Conservation (phyloP, 257 asterid species). For the Ophiorrhiza pumila region DNA sequence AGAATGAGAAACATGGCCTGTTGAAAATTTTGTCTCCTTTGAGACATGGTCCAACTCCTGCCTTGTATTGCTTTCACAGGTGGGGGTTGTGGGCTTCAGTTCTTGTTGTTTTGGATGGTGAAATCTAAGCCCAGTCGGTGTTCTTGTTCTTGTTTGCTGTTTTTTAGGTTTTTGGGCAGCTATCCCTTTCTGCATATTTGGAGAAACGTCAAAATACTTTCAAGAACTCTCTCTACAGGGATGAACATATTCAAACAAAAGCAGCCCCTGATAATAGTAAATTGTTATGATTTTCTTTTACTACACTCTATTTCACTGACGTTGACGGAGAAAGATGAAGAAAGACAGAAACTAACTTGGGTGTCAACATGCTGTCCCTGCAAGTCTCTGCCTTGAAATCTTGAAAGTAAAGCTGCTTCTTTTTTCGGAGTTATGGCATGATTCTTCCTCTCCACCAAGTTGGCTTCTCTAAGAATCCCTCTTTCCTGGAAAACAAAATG, state of each 20-base stretch:
- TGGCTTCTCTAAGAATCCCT: slow-evolving; percentile 79
- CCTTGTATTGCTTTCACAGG: slow-evolving; percentile 31
- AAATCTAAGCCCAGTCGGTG: slow-evolving; percentile 18
- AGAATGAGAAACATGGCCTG: slow-evolving; percentile 31
- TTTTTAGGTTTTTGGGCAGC: slow-evolving; percentile 26
- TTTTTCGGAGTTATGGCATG: slow-evolving; percentile 24
- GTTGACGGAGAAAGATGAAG: background rate
- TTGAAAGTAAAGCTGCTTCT: slow-evolving; percentile 30
- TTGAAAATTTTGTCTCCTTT: slow-evolving; percentile 45
- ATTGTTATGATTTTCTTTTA: background rate
- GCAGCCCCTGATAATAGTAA: background rate
- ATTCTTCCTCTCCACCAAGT: slow-evolving; percentile 56
- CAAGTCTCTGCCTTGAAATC: slow-evolving; percentile 27
- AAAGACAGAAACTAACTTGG: slow-evolving; percentile 28
- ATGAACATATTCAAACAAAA: slow-evolving; percentile 4
- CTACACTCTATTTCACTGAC: background rate
- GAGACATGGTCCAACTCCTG: slow-evolving; percentile 38
- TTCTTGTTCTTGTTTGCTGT: slow-evolving; percentile 36
- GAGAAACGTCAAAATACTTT: slow-evolving; percentile 5
- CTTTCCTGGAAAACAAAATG: slow-evolving; percentile 65
- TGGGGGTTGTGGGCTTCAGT: slow-evolving; percentile 10
- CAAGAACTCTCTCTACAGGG: slow-evolving; percentile 1
- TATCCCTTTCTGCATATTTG: slow-evolving; percentile 34
- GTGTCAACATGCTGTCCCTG: slow-evolving; percentile 39
- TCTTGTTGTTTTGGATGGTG: slow-evolving; percentile 25